Percentiles rank a stretch among this genome's conserved stretches.
These are phyloP conservation scores for Ricinus communis DNA, from an alignment of 345 rosid genomes.

Conservation along the genomic window DNA sequence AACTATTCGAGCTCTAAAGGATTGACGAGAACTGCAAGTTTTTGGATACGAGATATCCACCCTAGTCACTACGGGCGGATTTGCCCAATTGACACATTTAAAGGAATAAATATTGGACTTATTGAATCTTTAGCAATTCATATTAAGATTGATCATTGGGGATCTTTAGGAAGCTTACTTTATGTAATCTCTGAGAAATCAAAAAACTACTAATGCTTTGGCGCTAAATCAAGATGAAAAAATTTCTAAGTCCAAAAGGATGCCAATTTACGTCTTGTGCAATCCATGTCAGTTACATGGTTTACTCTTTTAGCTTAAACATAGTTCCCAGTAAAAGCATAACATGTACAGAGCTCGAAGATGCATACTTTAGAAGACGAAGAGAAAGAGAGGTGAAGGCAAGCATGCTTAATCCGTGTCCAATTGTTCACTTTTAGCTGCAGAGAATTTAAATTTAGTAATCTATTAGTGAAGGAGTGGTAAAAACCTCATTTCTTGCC, in stretches of 20 bases:
- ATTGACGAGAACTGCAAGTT: too few relatives aligned
- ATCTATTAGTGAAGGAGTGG: not conserved
- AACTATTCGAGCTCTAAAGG: too few relatives aligned
- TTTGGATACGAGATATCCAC: too few relatives aligned
- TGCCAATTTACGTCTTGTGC: not conserved
- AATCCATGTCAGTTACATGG: not conserved
- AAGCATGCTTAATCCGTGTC: not conserved
- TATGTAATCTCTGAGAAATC: too few relatives aligned
- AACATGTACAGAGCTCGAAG: not conserved
- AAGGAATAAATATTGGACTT: constrained; percentile 23
- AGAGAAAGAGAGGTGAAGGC: not conserved
- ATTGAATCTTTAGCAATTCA: constrained; percentile 1
- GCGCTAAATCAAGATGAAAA: too few relatives aligned
- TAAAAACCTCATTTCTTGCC: constrained; percentile 78
- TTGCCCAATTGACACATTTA: constrained; percentile 19
- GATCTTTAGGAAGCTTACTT: not conserved
- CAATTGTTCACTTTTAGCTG: not conserved
- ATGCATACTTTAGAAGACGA: too few relatives aligned
- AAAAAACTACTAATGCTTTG: too few relatives aligned
- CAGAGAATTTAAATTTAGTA: not conserved
- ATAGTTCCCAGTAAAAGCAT: not conserved
- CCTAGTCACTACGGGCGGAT: constrained; percentile 8
- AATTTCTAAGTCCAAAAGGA: not conserved
- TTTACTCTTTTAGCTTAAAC: not conserved
- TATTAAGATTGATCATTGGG: not conserved